phyloP scores from a whole-genome alignment of 129 eudicot species.

The Flaveria brownii region DNA sequence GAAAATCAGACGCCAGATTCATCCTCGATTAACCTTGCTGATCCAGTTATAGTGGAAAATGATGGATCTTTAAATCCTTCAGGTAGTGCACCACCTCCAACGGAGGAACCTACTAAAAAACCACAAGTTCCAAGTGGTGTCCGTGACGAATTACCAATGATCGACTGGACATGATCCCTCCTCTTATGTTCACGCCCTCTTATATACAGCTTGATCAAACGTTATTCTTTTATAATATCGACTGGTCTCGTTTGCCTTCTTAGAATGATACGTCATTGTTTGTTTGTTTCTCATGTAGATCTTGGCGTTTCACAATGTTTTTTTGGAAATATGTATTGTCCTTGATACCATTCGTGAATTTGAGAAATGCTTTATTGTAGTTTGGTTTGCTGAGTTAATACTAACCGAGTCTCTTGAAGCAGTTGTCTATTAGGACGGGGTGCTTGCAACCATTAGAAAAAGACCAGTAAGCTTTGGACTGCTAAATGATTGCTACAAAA shows the following conservation, averaged over 20 bases:
- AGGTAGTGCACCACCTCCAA: constrained; percentile 28
- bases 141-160: constrained; percentile 52
- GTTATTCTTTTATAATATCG: not conserved
- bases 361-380: not conserved
- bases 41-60: constrained; percentile 21
- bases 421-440: not conserved
- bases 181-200: constrained; percentile 1
- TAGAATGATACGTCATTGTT: not conserved
- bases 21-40: constrained; percentile 17
- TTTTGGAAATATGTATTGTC: not conserved
- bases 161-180: constrained; percentile 44
- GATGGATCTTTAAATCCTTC: constrained; percentile 25
- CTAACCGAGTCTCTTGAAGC: not conserved
- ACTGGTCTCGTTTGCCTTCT: not conserved
- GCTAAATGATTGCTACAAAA: too few species aligned
- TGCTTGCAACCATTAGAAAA: too few species aligned
- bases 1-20: constrained; percentile 33
- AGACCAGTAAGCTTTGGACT: too few species aligned
- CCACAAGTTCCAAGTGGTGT: constrained; percentile 45
- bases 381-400: not conserved
- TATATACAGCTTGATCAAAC: not conserved
- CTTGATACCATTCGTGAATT: not conserved
- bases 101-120: constrained; percentile 37
- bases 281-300: constrained; percentile 7
- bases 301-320: not conserved